A percentile compares a stretch with the other conserved stretches of the same genome.
These are phyloP conservation scores for Trametes elegans DNA, from an alignment of 768 basidiomycete species.

Conservation along the genomic window DNA sequence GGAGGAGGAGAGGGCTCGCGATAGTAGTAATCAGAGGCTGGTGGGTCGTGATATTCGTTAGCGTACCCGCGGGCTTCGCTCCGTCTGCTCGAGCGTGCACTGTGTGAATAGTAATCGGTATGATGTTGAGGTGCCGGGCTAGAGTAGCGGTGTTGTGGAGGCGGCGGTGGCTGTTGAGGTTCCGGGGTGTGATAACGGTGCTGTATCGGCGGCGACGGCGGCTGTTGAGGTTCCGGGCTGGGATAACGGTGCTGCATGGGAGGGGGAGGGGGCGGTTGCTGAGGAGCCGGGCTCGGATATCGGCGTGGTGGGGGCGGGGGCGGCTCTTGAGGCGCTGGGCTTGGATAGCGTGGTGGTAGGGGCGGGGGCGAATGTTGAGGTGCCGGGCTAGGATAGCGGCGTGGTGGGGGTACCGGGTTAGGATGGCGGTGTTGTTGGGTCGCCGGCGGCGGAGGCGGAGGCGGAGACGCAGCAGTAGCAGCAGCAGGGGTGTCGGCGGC, in stretches of 20 bases:
- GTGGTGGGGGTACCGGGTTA: no score
- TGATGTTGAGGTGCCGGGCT: background rate
- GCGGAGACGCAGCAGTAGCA: no score
- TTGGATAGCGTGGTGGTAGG: background rate
- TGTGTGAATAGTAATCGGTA: background rate
- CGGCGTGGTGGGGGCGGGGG: background rate
- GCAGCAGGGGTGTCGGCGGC: no score
- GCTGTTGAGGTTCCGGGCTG: background rate
- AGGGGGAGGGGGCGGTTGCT: background rate
- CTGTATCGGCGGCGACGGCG: background rate
- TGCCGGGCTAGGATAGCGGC: no score
- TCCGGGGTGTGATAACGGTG: background rate
- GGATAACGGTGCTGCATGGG: background rate
- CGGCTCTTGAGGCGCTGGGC: no score
- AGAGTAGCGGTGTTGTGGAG: background rate
- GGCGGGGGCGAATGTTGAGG: background rate
- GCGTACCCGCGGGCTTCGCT: constrained; percentile 2
- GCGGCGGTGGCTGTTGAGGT: background rate
- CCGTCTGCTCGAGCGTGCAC: background rate
- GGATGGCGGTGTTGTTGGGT: no score
- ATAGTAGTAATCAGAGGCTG: background rate
- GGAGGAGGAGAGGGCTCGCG: constrained; percentile 2
- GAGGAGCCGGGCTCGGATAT: no score
- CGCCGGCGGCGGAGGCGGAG: no score
- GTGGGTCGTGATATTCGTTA: background rate